phyloP scores from a whole-genome alignment of 345 rosid genomes.

The Pistacia vera region DNA sequence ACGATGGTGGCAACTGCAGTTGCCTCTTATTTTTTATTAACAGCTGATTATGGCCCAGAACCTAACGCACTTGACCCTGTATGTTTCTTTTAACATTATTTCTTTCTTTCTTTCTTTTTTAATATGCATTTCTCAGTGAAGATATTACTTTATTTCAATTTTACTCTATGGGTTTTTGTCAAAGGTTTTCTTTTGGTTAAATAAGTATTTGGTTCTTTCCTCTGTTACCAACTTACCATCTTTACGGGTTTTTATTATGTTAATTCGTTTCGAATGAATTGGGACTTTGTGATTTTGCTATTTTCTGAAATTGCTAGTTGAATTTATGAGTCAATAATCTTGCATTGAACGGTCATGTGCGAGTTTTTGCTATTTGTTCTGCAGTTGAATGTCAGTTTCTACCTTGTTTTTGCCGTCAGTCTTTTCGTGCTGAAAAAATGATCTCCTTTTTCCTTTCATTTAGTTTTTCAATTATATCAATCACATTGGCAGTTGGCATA shows the following conservation, averaged over 20 bases:
- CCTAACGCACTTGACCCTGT: conserved; percentile 88
- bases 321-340: not conserved
- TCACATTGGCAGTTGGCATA: not conserved
- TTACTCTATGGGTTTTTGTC: conserved; percentile 3
- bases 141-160: not conserved
- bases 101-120: not conserved
- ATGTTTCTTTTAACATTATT: conserved; percentile 20
- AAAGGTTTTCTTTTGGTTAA: not conserved
- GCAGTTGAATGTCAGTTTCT: not conserved
- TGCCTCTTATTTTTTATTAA: conserved; percentile 80
- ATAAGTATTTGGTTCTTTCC: not conserved
- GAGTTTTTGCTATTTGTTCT: not conserved
- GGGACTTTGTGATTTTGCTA: not conserved
- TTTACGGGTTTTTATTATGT: not conserved
- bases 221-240: not conserved
- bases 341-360: not conserved
- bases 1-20: conserved; percentile 81
- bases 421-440: not conserved
- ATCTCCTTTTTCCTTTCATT: not conserved
- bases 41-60: conserved; percentile 91
- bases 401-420: not conserved
- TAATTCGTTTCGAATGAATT: not conserved
- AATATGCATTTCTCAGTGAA: not conserved
- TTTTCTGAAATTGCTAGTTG: not conserved
- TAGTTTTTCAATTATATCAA: not conserved